phyloP scores from a whole-genome alignment of 208 protist species.

The Leptomonas seymouri region DNA sequence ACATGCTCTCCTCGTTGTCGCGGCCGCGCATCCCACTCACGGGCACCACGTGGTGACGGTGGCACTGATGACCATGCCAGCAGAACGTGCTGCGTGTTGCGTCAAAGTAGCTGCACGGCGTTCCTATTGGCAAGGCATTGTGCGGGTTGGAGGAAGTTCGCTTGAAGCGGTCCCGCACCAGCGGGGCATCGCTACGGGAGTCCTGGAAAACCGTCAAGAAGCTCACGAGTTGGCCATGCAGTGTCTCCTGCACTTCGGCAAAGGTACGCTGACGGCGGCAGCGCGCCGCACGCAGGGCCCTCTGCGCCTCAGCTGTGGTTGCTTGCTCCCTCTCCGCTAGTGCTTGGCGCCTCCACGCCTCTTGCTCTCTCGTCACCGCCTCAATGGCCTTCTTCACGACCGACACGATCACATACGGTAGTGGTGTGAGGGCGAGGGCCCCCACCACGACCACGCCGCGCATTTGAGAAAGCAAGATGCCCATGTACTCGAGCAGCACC shows the following conservation, averaged over 20 bases:
- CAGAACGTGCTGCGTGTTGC: conserved; percentile 39
- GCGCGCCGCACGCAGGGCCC: conserved; percentile 6
- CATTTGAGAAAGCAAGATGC: conserved; percentile 66
- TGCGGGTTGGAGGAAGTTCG: conserved; percentile 11
- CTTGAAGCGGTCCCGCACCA: conserved; percentile 16
- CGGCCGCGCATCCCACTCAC: conserved; percentile 24
- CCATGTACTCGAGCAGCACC: conserved; percentile 68
- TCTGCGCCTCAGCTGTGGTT: not conserved
- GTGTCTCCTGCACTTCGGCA: conserved; percentile 17
- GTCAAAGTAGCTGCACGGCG: conserved; percentile 42
- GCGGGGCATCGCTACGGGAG: conserved; percentile 23
- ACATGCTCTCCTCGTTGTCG: conserved; percentile 27
- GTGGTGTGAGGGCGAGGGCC: conserved; percentile 36
- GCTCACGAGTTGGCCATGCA: conserved; percentile 36
- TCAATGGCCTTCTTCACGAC: conserved; percentile 25
- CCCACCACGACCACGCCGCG: conserved; percentile 33
- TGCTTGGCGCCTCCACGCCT: conserved; percentile 17
- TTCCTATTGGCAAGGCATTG: conserved; percentile 20
- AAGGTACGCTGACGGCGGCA: conserved; percentile 24
- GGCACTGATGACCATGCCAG: conserved; percentile 50
- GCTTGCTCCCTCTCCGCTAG: not conserved
- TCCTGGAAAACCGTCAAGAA: conserved; percentile 33
- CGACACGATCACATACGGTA: conserved; percentile 34
- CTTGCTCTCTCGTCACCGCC: conserved; percentile 19
- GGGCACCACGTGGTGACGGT: conserved; percentile 29